Percentiles rank a stretch among this genome's conserved stretches.
Conservation (phyloP, 2,329 filamentous ascomycete species). For the Parafenestella ontariensis region DNA sequence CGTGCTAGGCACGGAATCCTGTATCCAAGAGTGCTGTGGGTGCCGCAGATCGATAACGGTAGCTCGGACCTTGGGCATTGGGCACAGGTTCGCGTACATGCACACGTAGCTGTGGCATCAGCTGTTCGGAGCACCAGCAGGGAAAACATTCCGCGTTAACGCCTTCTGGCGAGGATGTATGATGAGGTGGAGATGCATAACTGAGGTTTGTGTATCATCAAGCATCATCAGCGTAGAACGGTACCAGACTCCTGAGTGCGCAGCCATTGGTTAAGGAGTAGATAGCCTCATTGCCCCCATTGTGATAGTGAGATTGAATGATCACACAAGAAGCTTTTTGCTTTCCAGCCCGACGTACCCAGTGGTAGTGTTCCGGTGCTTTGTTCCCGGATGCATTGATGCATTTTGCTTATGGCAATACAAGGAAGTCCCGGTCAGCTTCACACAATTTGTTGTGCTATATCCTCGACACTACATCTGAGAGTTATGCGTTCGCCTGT, state of each 20-base stretch:
- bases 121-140: not conserved
- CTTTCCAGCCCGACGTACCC: not conserved
- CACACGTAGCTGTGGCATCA: not conserved
- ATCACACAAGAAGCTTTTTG: not conserved
- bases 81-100: constrained; percentile 9
- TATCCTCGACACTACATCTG: not conserved
- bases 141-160: not conserved
- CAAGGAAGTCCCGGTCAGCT: not conserved
- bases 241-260: not conserved
- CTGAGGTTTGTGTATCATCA: not conserved
- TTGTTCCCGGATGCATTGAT: not conserved
- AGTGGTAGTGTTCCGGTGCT: not conserved
- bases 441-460: not conserved
- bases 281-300: not conserved
- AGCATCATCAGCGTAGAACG: not conserved
- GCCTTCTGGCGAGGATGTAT: not conserved
- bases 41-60: constrained; percentile 6
- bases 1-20: not conserved
- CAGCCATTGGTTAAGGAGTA: not conserved
- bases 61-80: constrained; percentile 22
- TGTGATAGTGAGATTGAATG: not conserved
- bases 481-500: not conserved
- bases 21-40: not conserved
- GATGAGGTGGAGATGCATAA: not conserved
- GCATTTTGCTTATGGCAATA: not conserved